Evolutionary conservation across 345 rosid genomes (phyloP), one percentile per base, ranked within the genome.

Genomic region (Clarkia xantiana): DNA sequence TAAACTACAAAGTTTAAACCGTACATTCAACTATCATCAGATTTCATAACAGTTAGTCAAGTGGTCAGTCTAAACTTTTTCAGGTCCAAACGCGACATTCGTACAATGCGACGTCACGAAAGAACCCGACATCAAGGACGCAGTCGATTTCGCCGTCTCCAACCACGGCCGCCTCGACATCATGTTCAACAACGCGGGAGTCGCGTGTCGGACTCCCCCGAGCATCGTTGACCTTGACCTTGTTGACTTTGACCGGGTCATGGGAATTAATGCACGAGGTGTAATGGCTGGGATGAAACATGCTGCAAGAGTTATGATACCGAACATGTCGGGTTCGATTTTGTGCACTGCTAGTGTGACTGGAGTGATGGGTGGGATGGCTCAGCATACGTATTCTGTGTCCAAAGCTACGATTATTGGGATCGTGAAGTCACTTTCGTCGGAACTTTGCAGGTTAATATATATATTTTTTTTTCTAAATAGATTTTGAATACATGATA

Each of bases 101-200:
- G 39, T 67, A 20, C 61, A 56, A 3, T 85, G 97, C 40, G 88
- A 90, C 14, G 95, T 82, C 23, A 72, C 76, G 13, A 77, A 74
- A 57, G 95, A 90, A 71, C 69, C 79, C 17, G 91, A 90, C 40
- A 22, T 82, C 23, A 71, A 76, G 10, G 48, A 68, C n/a, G 91
- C 88, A 0, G 84, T 82, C 18, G 82, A 82, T 57, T 82, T 74
- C 16, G 20, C 95, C 17, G 56, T 85, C 45, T 71, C 82, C 3
- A 59, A 41, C 38, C 60, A 72, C 59, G 48, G 58, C 47, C 66
- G 69, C 48, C 82, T 90, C 3, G 88, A 82, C 48, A 76, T 85
- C 56, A 80, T 85, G 95, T 81, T 70, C 77, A 78, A 72, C 76
- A 90, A 90, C 40, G 91, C 95, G 0, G 97, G 97, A 39, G 58